A percentile compares a stretch with the other conserved stretches of the same genome.
phyloP scores from a whole-genome alignment of 441 rosid species.

The Euphorbia celastroides region DNA sequence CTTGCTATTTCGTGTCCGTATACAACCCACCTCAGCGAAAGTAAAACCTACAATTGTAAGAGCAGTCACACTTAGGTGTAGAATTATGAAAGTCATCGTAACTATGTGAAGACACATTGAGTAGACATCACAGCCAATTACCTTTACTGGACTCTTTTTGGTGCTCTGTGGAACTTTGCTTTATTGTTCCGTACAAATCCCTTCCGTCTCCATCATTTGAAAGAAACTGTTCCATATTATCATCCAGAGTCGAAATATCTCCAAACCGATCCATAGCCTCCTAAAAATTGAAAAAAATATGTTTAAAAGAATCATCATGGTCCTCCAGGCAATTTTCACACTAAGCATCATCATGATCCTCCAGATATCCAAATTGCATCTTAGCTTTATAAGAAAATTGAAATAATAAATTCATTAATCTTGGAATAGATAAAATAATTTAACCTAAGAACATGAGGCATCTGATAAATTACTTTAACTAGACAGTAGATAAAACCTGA shows the following conservation, averaged over 20 bases:
- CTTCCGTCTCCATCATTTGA: constrained; percentile 49
- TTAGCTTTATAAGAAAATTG: not conserved
- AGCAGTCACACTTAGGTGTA: not conserved
- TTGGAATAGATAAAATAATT: not conserved
- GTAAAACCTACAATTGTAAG: constrained; percentile 45
- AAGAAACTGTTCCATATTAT: constrained; percentile 50
- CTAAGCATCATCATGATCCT: too few species aligned
- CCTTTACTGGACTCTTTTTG: constrained; percentile 52
- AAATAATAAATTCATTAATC: not conserved
- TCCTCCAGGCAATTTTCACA: constrained; percentile 6
- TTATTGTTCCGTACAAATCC: constrained; percentile 38
- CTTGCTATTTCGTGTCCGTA: constrained; percentile 50
- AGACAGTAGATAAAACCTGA: not conserved
- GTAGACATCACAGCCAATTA: constrained; percentile 9
- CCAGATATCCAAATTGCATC: not conserved
- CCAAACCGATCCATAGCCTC: constrained; percentile 60
- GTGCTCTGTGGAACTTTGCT: constrained; percentile 36
- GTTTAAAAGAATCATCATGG: constrained; percentile 14
- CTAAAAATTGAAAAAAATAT: constrained; percentile 32
- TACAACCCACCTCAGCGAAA: constrained; percentile 57
- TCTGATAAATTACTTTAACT: not conserved
- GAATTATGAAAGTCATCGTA: not conserved
- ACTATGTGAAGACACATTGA: constrained; percentile 8
- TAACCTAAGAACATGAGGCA: not conserved
- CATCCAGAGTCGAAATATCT: constrained; percentile 49